Evolutionary conservation across 495 filamentous ascomycete species (phyloP), one percentile per base, ranked within the genome.

Genomic region (Penicillium waksmanii): DNA sequence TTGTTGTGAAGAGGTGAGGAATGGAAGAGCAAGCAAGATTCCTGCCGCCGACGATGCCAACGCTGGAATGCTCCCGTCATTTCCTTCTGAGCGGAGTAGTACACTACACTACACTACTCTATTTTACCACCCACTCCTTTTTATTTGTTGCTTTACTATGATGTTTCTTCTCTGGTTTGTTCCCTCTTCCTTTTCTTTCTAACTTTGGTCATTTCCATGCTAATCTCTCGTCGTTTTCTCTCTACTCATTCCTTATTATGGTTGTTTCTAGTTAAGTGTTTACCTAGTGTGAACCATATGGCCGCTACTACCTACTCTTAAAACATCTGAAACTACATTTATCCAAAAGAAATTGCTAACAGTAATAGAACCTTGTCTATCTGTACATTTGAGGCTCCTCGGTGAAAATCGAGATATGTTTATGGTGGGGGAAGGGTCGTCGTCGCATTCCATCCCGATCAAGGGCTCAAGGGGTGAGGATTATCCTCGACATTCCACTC

Each of bases 401-500:
- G 6, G 27, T 31, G 15, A 8, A 17, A 44, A 44, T 6, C 7
- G 8, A 17, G 42, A 17, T 9, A 48, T 55, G 58, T 43, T 56
- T 56, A 18, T 40, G 40, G 31, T 40, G 43, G 56, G 47, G 46
- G 44, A 48, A 56, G 43, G 21, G 46, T 48, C 46, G 15, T 48
- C 46, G 15, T 31, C 46, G 23, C 46, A 48, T 48, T 48, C 46
- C 46, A 48, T 48, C 46, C 46, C 19, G 23, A 19, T 27, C 46
- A 48, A 48, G 46, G 46, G 34, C 51, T 33, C 7, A 38, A 46
- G 50, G 60, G 59, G 63, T 42, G 38, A 51, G 51, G 58, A 65
- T 65, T 58, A 58, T 42, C 59, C 31, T 59, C 49, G 42, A 59
- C 63, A 66, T 66, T 66, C 63, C 60, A 34, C 52, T 51, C 63